These are phyloP conservation scores for Hypocrella siamensis DNA, from an alignment of 2,329 filamentous ascomycete genomes.

Conservation along the genomic window DNA sequence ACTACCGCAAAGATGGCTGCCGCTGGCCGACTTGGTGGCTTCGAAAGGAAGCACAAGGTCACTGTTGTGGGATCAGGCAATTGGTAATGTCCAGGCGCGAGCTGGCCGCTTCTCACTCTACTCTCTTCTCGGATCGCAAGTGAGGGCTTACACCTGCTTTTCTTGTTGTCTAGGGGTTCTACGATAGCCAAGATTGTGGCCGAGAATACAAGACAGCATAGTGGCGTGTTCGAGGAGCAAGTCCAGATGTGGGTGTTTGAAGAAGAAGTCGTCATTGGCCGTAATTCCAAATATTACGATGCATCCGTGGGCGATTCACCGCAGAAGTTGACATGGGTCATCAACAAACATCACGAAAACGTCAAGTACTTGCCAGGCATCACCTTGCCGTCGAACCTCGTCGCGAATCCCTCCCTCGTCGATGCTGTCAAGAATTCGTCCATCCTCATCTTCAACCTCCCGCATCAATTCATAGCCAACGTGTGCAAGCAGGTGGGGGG, in stretches of 20 bases:
- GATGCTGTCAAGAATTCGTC: slow-evolving; percentile 73
- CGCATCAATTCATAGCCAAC: slow-evolving; percentile 87
- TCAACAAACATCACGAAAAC: slow-evolving; percentile 91
- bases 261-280: slow-evolving; percentile 64
- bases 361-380: slow-evolving; percentile 95
- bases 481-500: slow-evolving; percentile 75
- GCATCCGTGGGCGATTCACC: slow-evolving; percentile 44
- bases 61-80: slow-evolving; percentile 92
- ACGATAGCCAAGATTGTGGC: slow-evolving; percentile 95
- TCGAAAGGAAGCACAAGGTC: slow-evolving; percentile 72
- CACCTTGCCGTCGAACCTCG: slow-evolving; percentile 62
- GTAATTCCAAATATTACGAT: slow-evolving; percentile 60
- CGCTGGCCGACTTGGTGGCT: slow-evolving; percentile 23
- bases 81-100: too few relatives aligned
- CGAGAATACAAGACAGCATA: slow-evolving; percentile 70
- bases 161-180: slow-evolving; percentile 51
- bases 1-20: slow-evolving; percentile 15
- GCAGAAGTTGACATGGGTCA: slow-evolving; percentile 78
- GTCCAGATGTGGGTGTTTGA: slow-evolving; percentile 99
- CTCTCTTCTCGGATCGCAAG: too few relatives aligned
- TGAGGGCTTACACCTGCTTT: neutral
- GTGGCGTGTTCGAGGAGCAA: slow-evolving; percentile 67
- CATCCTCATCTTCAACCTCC: slow-evolving; percentile 89
- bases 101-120: neutral
- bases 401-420: slow-evolving; percentile 67